These are phyloP conservation scores for Penicillium hesseltinei DNA, from an alignment of 2,329 filamentous ascomycete species.

Conservation along the genomic window DNA sequence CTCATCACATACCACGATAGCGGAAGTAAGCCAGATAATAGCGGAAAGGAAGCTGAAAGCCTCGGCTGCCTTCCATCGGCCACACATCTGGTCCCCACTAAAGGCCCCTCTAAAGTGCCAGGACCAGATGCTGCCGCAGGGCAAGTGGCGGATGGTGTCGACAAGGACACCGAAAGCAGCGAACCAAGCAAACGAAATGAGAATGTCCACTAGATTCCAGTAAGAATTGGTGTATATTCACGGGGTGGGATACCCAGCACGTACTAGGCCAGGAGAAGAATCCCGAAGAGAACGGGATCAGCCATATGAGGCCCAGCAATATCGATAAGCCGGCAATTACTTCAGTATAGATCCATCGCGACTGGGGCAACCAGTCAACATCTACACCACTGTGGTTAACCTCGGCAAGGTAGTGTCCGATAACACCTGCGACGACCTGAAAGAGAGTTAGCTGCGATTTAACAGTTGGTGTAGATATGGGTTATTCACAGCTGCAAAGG, in stretches of 20 bases:
- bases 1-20: constrained; percentile 49
- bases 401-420: constrained; percentile 63
- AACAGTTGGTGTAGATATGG: neutral
- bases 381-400: constrained; percentile 29
- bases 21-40: constrained; percentile 67
- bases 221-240: constrained; percentile 3
- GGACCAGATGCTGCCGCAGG: constrained; percentile 58
- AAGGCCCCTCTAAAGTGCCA: constrained; percentile 57
- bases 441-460: constrained; percentile 13
- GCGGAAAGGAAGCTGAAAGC: constrained; percentile 72
- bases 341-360: constrained; percentile 72
- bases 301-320: constrained; percentile 67
- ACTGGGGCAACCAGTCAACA: constrained; percentile 54
- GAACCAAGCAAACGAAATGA: constrained; percentile 70
- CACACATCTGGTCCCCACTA: constrained; percentile 54
- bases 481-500: constrained; percentile 62
- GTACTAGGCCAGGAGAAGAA: constrained; percentile 66
- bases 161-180: constrained; percentile 66
- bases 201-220: constrained; percentile 55
- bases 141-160: constrained; percentile 51
- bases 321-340: constrained; percentile 68
- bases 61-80: constrained; percentile 67
- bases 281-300: constrained; percentile 66
- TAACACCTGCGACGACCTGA: constrained; percentile 63
- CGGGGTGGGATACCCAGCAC: constrained; percentile 7